Evolutionary conservation across 2,329 filamentous ascomycete genomes (phyloP).

Genomic region (Fusarium camptoceras): DNA sequence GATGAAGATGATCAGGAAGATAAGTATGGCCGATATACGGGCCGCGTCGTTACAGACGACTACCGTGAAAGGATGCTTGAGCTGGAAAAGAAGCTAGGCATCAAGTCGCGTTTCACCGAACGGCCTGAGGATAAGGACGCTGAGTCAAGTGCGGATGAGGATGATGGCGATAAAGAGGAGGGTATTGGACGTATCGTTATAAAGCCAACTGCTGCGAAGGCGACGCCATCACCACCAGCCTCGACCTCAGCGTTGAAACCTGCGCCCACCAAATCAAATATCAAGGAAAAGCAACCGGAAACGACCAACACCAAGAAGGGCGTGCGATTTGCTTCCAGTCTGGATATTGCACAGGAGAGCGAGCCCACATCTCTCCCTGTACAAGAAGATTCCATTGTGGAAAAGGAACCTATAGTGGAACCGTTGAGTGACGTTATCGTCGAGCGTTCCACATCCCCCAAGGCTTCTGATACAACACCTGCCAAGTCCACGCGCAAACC

Average conservation of each 20-base stretch:
- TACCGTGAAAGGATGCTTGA: constrained; percentile 88
- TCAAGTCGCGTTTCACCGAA: constrained; percentile 64
- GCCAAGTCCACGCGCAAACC: constrained; percentile 55
- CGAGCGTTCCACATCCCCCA: constrained; percentile 55
- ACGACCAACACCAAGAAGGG: constrained; percentile 67
- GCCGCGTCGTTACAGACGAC: constrained; percentile 74
- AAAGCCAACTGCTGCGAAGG: constrained; percentile 43
- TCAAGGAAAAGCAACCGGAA: constrained; percentile 47
- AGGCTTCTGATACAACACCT: constrained; percentile 46
- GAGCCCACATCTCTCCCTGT: constrained; percentile 34
- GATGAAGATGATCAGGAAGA: constrained; percentile 65
- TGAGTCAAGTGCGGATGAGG: constrained; percentile 52
- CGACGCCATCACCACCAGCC: constrained; percentile 25
- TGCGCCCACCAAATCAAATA: constrained; percentile 49
- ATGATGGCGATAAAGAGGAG: constrained; percentile 43
- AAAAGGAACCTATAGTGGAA: constrained; percentile 54
- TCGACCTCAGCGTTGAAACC: constrained; percentile 36
- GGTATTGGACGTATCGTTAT: constrained; percentile 69
- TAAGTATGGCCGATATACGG: constrained; percentile 78
- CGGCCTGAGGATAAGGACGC: constrained; percentile 57
- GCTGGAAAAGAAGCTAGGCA: constrained; percentile 80
- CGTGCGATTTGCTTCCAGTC: constrained; percentile 80
- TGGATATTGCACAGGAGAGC: constrained; percentile 73
- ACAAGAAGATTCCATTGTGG: constrained; percentile 25
- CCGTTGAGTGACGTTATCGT: constrained; percentile 64